phyloP scores from a whole-genome alignment of 108 stramenopile genomes.

The Nitzschia palea region DNA sequence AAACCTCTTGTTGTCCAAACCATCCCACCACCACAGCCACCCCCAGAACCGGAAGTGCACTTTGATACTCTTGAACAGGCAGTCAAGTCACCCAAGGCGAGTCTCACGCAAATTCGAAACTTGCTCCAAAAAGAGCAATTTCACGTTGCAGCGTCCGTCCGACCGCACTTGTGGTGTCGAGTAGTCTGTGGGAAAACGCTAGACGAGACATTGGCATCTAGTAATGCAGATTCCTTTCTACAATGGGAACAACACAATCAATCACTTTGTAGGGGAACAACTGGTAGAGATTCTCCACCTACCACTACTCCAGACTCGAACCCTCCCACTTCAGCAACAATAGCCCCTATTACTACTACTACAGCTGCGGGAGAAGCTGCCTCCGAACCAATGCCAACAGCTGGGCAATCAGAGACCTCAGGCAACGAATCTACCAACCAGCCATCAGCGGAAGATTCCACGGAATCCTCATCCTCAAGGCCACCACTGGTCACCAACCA shows the following conservation, averaged over 20 bases:
- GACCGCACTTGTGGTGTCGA: constrained; percentile 47
- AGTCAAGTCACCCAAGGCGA: constrained; percentile 31
- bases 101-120: constrained; percentile 33
- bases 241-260: constrained; percentile 27
- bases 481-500: not conserved
- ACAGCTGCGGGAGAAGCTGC: too few relatives aligned
- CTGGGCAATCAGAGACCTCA: too few relatives aligned
- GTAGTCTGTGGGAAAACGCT: constrained; percentile 43
- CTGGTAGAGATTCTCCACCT: not conserved
- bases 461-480: not conserved
- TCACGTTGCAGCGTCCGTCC: constrained; percentile 6
- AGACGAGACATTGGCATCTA: constrained; percentile 34
- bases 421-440: not conserved
- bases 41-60: constrained; percentile 5
- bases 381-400: too few relatives aligned
- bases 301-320: not conserved
- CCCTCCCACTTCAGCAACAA: too few relatives aligned
- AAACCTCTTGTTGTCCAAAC: not conserved
- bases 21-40: not conserved
- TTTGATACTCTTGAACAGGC: constrained; percentile 47
- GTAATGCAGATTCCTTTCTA: constrained; percentile 49
- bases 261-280: not conserved
- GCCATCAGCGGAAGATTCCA: constrained; percentile 3
- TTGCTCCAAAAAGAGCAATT: constrained; percentile 24
- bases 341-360: not conserved